These are phyloP conservation scores for Chamaenerion angustifolium DNA, from an alignment of 345 rosid species.

Conservation along the genomic window DNA sequence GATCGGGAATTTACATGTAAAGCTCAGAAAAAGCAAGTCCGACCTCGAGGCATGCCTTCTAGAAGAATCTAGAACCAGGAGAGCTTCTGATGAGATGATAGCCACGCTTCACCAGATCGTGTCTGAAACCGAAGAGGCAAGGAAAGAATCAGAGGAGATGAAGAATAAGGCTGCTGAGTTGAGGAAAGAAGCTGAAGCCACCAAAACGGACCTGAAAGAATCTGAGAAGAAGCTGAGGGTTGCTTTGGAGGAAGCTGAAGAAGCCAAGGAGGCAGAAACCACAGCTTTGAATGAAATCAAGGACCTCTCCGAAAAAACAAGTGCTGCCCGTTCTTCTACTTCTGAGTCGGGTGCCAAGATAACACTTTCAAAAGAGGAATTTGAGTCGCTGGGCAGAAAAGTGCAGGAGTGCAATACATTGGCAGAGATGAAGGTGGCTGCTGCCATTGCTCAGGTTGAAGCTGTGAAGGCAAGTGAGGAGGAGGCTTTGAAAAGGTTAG, in stretches of 20 bases:
- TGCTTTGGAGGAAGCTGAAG: slow-evolving; percentile 82
- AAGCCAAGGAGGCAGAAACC: slow-evolving; percentile 60
- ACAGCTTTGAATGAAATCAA: slow-evolving; percentile 64
- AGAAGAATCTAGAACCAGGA: slow-evolving; percentile 54
- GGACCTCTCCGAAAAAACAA: slow-evolving; percentile 49
- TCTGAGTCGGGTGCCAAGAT: slow-evolving; percentile 68
- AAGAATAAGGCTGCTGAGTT: slow-evolving; percentile 48
- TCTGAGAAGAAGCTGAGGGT: slow-evolving; percentile 53
- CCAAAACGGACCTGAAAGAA: slow-evolving; percentile 46
- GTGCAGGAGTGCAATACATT: slow-evolving; percentile 58
- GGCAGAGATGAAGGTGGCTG: slow-evolving; percentile 88
- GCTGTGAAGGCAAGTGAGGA: slow-evolving; percentile 90
- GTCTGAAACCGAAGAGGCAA: slow-evolving; percentile 54
- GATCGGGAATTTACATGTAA: slow-evolving; percentile 70
- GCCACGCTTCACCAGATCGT: slow-evolving; percentile 59
- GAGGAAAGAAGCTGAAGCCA: slow-evolving; percentile 51
- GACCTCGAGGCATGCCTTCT: slow-evolving; percentile 59
- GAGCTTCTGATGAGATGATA: slow-evolving; percentile 70
- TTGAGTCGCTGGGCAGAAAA: slow-evolving; percentile 58
- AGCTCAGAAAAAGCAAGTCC: slow-evolving; percentile 57
- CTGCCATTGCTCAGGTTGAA: slow-evolving; percentile 91
- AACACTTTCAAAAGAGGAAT: slow-evolving; percentile 72
- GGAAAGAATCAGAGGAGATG: slow-evolving; percentile 63
- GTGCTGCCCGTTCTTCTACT: slow-evolving; percentile 63
- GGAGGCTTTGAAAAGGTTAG: slow-evolving; percentile 66